phyloP scores from a whole-genome alignment of 139 green algal species.

The Parachlorella kessleri region DNA sequence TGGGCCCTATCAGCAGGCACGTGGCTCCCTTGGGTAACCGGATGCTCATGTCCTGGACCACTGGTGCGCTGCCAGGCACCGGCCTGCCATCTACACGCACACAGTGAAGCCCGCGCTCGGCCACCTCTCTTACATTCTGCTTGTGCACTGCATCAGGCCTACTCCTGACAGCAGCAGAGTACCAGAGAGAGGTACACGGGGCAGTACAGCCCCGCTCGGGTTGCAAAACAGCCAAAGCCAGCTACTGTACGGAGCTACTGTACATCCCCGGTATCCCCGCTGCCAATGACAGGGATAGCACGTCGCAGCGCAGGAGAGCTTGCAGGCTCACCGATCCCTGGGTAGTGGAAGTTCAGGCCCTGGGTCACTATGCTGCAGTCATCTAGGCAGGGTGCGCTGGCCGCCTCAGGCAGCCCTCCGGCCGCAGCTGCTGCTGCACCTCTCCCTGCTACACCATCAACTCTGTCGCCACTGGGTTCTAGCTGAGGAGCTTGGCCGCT shows the following conservation, averaged over 20 bases:
- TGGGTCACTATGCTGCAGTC: slow-evolving; percentile 16
- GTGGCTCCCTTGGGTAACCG: slow-evolving; percentile 58
- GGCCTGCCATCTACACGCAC: slow-evolving; percentile 90
- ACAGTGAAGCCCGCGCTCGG: too few relatives aligned
- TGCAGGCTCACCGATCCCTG: slow-evolving; percentile 65
- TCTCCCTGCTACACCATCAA: neutral
- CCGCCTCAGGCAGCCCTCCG: too few relatives aligned
- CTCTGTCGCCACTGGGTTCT: neutral
- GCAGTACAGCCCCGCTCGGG: neutral
- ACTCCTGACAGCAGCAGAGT: neutral
- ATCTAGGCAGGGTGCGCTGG: too few relatives aligned
- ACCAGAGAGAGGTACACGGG: neutral
- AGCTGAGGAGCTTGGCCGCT: neutral
- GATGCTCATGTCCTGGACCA: slow-evolving; percentile 75
- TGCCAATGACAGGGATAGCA: too few relatives aligned
- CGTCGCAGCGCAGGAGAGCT: too few relatives aligned
- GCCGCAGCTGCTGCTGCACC: slow-evolving; percentile 1
- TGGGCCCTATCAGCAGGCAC: slow-evolving; percentile 85
- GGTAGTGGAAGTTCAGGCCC: slow-evolving; percentile 74
- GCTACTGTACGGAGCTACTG: neutral
- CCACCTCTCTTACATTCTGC: too few relatives aligned
- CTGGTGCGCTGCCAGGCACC: slow-evolving; percentile 58
- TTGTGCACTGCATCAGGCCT: neutral
- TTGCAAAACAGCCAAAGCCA: neutral
- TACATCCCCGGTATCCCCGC: too few relatives aligned